These are phyloP conservation scores for Nannochloropsis granulata DNA, from an alignment of 108 stramenopile species.

Conservation along the genomic window DNA sequence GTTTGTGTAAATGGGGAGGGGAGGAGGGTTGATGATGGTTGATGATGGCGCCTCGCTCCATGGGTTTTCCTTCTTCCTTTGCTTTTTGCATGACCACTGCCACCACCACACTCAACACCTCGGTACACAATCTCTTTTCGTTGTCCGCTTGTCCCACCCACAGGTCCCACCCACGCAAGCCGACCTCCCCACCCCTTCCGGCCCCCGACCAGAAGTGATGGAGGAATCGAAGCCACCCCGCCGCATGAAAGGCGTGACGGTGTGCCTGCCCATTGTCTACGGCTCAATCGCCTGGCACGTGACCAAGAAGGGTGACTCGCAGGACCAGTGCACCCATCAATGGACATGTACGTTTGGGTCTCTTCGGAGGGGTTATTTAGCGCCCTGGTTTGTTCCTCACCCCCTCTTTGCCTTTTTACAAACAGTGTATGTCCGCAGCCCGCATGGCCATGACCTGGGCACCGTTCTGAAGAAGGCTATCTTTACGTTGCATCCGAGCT, in stretches of 20 bases:
- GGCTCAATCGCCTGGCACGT: slow-evolving; percentile 71
- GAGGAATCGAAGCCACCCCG: neutral
- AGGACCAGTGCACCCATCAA: slow-evolving; percentile 56
- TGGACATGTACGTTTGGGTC: slow-evolving; percentile 42
- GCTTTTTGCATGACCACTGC: too few relatives aligned
- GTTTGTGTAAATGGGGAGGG: too few relatives aligned
- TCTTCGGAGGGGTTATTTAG: neutral
- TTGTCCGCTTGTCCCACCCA: too few relatives aligned
- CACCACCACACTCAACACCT: too few relatives aligned
- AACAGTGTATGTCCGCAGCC: slow-evolving; percentile 50
- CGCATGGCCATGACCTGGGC: slow-evolving; percentile 63
- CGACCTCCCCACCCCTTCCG: neutral
- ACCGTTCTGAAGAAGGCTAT: slow-evolving; percentile 67
- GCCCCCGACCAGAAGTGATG: neutral
- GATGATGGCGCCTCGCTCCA: too few relatives aligned
- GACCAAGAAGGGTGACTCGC: slow-evolving; percentile 50
- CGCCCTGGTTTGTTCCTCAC: neutral
- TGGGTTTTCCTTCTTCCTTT: too few relatives aligned
- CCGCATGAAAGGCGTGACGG: neutral
- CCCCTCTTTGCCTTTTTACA: neutral
- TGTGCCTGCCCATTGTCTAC: slow-evolving; percentile 66
- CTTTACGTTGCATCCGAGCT: slow-evolving; percentile 89
- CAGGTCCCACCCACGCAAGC: too few relatives aligned
- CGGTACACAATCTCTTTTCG: too few relatives aligned
- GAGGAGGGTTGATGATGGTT: too few relatives aligned